Evolutionary conservation across 179 eudicot genomes (phyloP), one percentile per base, ranked within the genome.

Genomic region (Heliamphora pulchella): DNA sequence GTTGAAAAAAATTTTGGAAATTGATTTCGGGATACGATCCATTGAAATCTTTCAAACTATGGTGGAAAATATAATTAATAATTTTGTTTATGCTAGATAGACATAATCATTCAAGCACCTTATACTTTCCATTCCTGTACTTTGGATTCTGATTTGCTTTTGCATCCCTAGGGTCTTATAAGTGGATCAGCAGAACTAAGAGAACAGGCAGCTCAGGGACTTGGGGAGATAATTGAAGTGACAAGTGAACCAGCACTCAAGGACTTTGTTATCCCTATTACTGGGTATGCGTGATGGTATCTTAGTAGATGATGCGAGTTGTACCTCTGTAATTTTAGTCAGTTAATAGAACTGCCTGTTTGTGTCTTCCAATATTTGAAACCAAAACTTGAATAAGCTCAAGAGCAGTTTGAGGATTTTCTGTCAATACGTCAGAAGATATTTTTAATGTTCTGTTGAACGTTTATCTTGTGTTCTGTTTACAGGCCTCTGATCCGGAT

Each of bases 191-290:
- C 98, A 64, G 99, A 96, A 81, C 83, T 96, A 71, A 88, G 99
- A 84, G 99, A 94, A 84, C 99, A 96, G 83, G 98, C 99, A 51
- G 99, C 99, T 31, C 85, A 88, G 80, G 99, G 99, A 80, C 93
- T 96, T 86, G 99, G 99, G 54, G 99, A 96, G 79, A 84, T 96
- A 84, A 92, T 96, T 82, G 99, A 96, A 88, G 98, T 94, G 78
- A 96, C 99, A 53, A 90, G 98, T 44, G 99, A 96, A 82, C 82
- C 90, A 81, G 83, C 98, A 62, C 87, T 96, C 51, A 94, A 86
- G 88, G 93, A 87, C 67, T 96, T 96, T 86, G 98, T 96, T 48
- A 94, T 96, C 76, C 96, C 94, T 31, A 91, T 94, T 66, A 96
- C 99, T 8, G 99, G 99, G 99, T 96, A 75, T 74, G 53, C 8